These are phyloP conservation scores for Ajuga reptans DNA, from an alignment of 305 asterid species.

Conservation along the genomic window DNA sequence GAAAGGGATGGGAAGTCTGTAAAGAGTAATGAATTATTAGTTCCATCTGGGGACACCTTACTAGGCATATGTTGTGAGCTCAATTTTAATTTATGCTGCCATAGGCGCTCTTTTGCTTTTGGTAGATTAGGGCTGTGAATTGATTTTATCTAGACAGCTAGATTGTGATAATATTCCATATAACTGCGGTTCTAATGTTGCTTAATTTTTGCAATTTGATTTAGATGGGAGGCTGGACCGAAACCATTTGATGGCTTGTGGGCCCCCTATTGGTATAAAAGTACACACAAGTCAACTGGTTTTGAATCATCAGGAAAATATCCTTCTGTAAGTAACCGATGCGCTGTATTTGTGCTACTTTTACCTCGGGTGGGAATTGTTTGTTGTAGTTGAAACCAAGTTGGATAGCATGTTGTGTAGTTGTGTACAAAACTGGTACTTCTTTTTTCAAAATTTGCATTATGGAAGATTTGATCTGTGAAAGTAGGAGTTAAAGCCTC, in stretches of 20 bases:
- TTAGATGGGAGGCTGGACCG: conserved; percentile 41
- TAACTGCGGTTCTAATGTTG: background rate
- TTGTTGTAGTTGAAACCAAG: background rate
- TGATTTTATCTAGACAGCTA: background rate
- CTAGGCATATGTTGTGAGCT: background rate
- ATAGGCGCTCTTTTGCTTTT: background rate
- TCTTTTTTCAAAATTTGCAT: too few relatives aligned
- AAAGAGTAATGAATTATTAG: too few relatives aligned
- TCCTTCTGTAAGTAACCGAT: conserved; percentile 29
- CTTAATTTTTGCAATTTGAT: conserved; percentile 6
- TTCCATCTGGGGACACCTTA: too few relatives aligned
- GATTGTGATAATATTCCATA: background rate
- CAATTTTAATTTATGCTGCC: background rate
- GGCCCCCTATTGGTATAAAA: conserved; percentile 37
- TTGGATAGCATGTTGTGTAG: background rate
- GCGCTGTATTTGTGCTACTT: background rate
- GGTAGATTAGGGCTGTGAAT: background rate
- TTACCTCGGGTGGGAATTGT: background rate
- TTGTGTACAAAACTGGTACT: background rate
- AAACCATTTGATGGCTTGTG: conserved; percentile 39
- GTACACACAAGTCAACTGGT: conserved; percentile 32
- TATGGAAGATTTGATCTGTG: too few relatives aligned
- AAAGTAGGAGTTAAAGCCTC: too few relatives aligned
- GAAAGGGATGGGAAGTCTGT: too few relatives aligned
- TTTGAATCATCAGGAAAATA: conserved; percentile 28